phyloP scores from a whole-genome alignment of 179 eudicot genomes.

The Beta macrorhiza region DNA sequence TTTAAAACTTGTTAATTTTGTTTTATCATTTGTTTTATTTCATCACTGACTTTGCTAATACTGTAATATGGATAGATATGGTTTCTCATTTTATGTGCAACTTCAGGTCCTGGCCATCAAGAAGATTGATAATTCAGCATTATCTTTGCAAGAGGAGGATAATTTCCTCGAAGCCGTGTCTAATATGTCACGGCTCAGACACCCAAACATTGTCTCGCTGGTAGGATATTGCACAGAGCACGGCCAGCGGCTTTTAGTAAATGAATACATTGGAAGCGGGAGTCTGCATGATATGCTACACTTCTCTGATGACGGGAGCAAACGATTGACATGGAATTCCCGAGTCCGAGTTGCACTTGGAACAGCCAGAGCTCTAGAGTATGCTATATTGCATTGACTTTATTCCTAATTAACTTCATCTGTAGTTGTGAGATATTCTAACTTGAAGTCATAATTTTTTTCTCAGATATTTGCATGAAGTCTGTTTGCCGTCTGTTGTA shows the following conservation, averaged over 20 bases:
- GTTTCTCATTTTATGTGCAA: conserved; percentile 2
- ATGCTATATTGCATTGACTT: conserved; percentile 30
- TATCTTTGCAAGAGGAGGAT: conserved; percentile 94
- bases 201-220: conserved; percentile 75
- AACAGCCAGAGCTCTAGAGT: conserved; percentile 98
- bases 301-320: conserved; percentile 80
- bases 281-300: conserved; percentile 92
- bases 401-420: not conserved
- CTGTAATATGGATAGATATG: not conserved
- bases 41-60: not conserved
- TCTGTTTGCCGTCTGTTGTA: conserved; percentile 95
- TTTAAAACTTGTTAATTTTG: not conserved
- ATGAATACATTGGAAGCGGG: conserved; percentile 73
- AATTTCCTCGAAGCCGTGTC: conserved; percentile 95
- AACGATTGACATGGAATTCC: conserved; percentile 83
- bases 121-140: conserved; percentile 91
- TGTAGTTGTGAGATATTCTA: not conserved
- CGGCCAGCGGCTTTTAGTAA: conserved; percentile 87
- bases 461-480: conserved; percentile 95
- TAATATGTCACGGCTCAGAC: conserved; percentile 92
- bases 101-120: conserved; percentile 73
- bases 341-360: conserved; percentile 95
- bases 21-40: not conserved
- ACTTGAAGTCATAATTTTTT: conserved; percentile 9
- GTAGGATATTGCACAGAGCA: conserved; percentile 90